Percentiles rank a stretch among this genome's conserved stretches.
Evolutionary conservation across 225 moss, liverwort and hornwort species (phyloP).

Genomic region (Marchantia paleacea): DNA sequence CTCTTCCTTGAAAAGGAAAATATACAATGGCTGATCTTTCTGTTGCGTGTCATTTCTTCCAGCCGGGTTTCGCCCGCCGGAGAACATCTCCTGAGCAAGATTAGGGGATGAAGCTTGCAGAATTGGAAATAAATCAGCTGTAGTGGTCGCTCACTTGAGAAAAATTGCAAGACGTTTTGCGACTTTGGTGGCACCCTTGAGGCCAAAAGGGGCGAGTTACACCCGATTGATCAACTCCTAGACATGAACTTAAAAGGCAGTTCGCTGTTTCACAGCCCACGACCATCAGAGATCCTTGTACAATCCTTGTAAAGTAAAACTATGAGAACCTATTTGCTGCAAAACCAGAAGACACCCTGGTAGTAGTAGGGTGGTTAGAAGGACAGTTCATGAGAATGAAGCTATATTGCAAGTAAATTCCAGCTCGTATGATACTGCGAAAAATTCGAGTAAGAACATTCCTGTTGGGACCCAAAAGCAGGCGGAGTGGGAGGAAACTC

Average conservation of each 20-base stretch:
- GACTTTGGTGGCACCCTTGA: neutral
- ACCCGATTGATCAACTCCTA: neutral
- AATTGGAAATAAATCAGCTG: neutral
- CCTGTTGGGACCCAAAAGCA: no score
- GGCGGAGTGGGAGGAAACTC: no score
- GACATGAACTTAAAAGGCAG: neutral
- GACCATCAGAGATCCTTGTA: neutral
- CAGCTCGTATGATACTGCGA: neutral
- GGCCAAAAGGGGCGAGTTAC: neutral
- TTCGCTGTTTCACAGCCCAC: neutral
- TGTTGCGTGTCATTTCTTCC: constrained; percentile 17
- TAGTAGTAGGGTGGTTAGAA: neutral
- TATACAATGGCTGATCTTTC: neutral
- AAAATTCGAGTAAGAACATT: no score
- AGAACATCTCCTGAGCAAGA: constrained; percentile 40
- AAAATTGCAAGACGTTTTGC: constrained; percentile 3
- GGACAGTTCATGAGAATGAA: neutral
- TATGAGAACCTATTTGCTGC: neutral
- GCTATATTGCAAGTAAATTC: neutral
- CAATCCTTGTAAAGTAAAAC: constrained; percentile 6
- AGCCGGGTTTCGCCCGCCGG: constrained; percentile 47
- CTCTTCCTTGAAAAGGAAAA: neutral
- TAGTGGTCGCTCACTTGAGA: neutral
- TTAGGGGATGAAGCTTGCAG: neutral
- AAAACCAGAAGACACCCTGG: neutral